Evolutionary conservation across 2,329 filamentous ascomycete genomes (phyloP).

Genomic region (Colletotrichum sp.): DNA sequence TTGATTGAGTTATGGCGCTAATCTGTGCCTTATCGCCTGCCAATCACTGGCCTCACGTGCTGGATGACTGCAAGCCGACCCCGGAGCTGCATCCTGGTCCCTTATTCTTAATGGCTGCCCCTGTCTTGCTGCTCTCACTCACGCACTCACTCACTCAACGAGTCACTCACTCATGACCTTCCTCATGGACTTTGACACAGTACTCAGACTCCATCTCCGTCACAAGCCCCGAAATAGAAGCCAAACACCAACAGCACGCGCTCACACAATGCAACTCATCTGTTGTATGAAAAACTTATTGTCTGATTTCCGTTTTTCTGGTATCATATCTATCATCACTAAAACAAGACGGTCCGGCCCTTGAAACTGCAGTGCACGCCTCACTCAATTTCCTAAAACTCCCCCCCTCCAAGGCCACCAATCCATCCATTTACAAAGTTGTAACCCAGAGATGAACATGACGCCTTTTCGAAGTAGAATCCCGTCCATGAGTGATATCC

Average conservation of each 20-base stretch:
- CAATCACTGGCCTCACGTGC: constrained; percentile 21
- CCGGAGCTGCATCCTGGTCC: not conserved
- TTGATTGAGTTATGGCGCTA: constrained; percentile 5
- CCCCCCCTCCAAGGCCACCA: not conserved
- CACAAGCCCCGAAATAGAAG: not conserved
- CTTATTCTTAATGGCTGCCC: not conserved
- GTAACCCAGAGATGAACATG: not conserved
- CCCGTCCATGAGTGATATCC: not conserved
- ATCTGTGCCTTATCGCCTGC: constrained; percentile 16
- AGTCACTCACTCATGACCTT: not conserved
- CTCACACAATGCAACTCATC: not conserved
- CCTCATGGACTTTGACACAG: not conserved
- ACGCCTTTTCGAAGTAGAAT: not conserved
- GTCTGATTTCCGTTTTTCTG: not conserved
- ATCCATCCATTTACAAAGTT: not conserved
- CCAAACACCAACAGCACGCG: not conserved
- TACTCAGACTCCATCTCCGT: not conserved
- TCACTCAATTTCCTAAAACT: not conserved
- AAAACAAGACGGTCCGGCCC: not conserved
- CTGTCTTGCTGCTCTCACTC: not conserved
- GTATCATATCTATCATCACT: constrained; percentile 9
- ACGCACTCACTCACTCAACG: not conserved
- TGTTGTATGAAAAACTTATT: not conserved
- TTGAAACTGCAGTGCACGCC: not conserved
- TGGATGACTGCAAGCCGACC: not conserved